A percentile compares a stretch with the other conserved stretches of the same genome.
Conservation (phyloP, 495 filamentous ascomycete species). For the Aspergillus incahuasiensis region DNA sequence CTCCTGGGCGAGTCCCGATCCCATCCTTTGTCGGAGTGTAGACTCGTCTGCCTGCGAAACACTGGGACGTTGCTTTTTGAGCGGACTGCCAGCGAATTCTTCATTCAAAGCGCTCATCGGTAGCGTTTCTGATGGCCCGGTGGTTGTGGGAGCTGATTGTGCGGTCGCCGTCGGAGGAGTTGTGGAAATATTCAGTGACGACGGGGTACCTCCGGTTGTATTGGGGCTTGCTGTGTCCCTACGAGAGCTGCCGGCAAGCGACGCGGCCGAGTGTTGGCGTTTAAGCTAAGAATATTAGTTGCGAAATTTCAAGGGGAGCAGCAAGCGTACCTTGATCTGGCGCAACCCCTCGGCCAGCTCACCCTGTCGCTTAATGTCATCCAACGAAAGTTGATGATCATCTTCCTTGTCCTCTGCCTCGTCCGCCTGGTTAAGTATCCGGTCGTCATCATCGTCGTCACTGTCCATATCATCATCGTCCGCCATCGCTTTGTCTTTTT, state of each 20-base stretch:
- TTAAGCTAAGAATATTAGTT: conserved; percentile 62
- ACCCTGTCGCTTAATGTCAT: conserved; percentile 77
- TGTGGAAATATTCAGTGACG: conserved; percentile 35
- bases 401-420: conserved; percentile 71
- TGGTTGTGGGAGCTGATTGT: conserved; percentile 10
- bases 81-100: conserved; percentile 64
- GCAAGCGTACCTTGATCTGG: conserved; percentile 75
- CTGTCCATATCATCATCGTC: conserved; percentile 68
- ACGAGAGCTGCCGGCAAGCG: conserved; percentile 44
- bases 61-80: conserved; percentile 78
- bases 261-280: conserved; percentile 86
- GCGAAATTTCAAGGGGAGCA: not conserved
- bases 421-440: conserved; percentile 57
- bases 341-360: conserved; percentile 88
- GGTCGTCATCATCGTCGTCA: conserved; percentile 59
- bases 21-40: conserved; percentile 44
- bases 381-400: conserved; percentile 56
- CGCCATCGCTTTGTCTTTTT: conserved; percentile 48
- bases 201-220: conserved; percentile 35
- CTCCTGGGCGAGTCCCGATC: conserved; percentile 35
- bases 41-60: conserved; percentile 58
- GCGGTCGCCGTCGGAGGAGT: conserved; percentile 35
- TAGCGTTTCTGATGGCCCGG: conserved; percentile 25
- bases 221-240: conserved; percentile 41
- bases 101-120: conserved; percentile 37